Conservation (phyloP, 2,329 filamentous ascomycete genomes). For the Fusarium kyushuense region DNA sequence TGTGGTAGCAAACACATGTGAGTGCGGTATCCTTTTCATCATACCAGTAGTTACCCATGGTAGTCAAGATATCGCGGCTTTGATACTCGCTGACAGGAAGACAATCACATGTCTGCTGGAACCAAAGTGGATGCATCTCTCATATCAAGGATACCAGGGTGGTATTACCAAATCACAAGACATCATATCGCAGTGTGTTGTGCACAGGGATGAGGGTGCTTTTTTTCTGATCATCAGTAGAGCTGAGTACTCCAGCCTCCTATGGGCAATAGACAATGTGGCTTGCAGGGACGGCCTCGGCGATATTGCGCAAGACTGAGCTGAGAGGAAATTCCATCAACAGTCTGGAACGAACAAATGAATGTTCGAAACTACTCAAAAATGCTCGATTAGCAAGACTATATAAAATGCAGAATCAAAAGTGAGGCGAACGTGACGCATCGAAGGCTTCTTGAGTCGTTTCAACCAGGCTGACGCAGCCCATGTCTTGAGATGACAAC, state of each 20-base stretch:
- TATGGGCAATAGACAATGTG: constrained; percentile 1
- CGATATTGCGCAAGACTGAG: not conserved
- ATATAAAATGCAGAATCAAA: constrained; percentile 8
- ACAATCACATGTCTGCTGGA: not conserved
- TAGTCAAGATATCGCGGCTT: not conserved
- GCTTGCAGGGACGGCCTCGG: constrained; percentile 12
- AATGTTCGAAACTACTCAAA: not conserved
- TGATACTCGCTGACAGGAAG: not conserved
- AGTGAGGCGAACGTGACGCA: constrained; percentile 22
- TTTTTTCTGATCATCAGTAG: not conserved
- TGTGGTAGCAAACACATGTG: not conserved
- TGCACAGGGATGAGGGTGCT: not conserved
- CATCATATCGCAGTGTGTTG: not conserved
- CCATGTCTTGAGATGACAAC: constrained; percentile 16
- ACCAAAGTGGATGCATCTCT: not conserved
- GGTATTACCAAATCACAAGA: constrained; percentile 18
- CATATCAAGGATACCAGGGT: not conserved
- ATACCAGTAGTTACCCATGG: not conserved
- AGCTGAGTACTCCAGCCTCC: not conserved
- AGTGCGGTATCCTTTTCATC: not conserved
- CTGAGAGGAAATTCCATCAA: not conserved
- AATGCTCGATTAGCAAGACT: not conserved
- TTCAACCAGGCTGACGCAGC: not conserved
- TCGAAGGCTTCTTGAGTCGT: not conserved
- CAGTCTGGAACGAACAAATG: not conserved